phyloP scores from a whole-genome alignment of 306 rosid genomes.

The Lithocarpus polystachyus region DNA sequence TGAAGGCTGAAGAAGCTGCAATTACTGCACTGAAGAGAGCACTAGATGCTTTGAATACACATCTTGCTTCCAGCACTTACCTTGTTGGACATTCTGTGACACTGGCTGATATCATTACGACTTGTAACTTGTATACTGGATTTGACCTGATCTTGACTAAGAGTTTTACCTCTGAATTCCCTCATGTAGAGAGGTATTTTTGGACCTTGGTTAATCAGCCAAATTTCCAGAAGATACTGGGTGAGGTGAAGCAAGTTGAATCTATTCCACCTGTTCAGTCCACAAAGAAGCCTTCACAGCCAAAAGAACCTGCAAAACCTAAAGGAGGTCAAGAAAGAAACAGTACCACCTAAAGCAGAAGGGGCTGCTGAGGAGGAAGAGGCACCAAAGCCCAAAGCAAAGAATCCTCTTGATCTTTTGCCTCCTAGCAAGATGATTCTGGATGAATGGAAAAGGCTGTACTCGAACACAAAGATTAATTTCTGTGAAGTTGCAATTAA shows the following conservation, averaged over 20 bases:
- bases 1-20: conserved; percentile 78
- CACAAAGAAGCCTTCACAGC: conserved; percentile 65
- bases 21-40: conserved; percentile 60
- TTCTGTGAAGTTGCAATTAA: conserved; percentile 93
- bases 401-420: conserved; percentile 86
- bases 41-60: conserved; percentile 61
- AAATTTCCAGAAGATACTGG: conserved; percentile 61
- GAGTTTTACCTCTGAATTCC: conserved; percentile 83
- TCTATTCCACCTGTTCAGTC: conserved; percentile 50
- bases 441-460: conserved; percentile 94
- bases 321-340: conserved; percentile 27
- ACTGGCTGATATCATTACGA: conserved; percentile 64
- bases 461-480: conserved; percentile 85
- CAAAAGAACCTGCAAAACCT: conserved; percentile 61
- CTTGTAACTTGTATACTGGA: conserved; percentile 43
- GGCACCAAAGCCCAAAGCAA: conserved; percentile 90
- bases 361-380: conserved; percentile 47
- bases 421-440: conserved; percentile 84
- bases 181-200: conserved; percentile 88
- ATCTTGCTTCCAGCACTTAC: conserved; percentile 68
- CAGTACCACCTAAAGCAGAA: not conserved
- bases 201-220: conserved; percentile 96
- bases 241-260: conserved; percentile 70
- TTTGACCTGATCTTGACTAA: conserved; percentile 43
- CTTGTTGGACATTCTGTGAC: conserved; percentile 82